Evolutionary conservation across 768 basidiomycete genomes (phyloP), one percentile per base, ranked within the genome.

Genomic region (Mrakia blollopis): DNA sequence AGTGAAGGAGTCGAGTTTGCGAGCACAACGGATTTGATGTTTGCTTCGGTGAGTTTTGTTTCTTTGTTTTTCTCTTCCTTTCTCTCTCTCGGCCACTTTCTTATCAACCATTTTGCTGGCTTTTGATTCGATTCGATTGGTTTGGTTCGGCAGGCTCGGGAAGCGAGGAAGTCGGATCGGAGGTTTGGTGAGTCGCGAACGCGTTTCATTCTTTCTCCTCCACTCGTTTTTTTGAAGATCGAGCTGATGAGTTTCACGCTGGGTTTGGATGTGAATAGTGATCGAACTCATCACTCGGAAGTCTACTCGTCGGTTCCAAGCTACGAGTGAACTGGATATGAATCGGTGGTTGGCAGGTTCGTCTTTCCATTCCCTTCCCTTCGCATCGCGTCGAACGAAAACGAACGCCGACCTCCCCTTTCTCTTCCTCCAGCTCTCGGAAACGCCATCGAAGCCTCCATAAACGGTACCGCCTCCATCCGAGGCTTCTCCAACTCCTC

Each of bases 401-500:
- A n/a, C n/a, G n/a, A n/a, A n/a, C n/a, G 44, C 44, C 14, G n/a
- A 11, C 3, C 62, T 14, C 39, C 61, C 13, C 1, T 28, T 50
- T 44, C 39, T 47, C 68, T 21, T 9, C 1, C 41, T 47, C 44
- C 44, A 44, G 44, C 44, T 44, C 44, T 44, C 44, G 44, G 25
- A 47, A 50, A 50, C 47, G 47, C 14, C 16, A 50, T 18, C 47
- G 47, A 50, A 74, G 76, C 76, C 3, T 77, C 76, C 13, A 77
- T 77, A 52, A 77, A 72, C 28, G 76, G 76, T 32, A 72, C 76
- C 16, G 76, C 76, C 28, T 77, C 76, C 25, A 57, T 77, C 54
- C 76, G 76, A 13, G 65, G 76, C 18, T 44, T 35, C 18, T 63
- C 35, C 35, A 28, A 44, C 18, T 54, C 52, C 50, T 47, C 71